Conservation (phyloP, 805 yeast species). For the Phaffomyces thermotolerans region DNA sequence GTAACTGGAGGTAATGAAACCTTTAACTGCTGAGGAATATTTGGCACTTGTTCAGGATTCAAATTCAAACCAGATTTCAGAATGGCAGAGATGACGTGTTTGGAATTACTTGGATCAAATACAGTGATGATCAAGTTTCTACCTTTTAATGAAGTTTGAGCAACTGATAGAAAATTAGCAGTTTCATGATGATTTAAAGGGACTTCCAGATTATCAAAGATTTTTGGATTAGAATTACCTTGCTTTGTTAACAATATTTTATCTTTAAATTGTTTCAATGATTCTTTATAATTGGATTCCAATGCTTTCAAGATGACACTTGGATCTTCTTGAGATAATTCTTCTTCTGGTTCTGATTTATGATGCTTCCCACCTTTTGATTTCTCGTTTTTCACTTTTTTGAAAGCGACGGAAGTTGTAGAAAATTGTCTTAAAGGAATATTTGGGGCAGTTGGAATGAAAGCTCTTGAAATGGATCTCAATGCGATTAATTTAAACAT, state of each 20-base stretch:
- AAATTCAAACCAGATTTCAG: slow-evolving; percentile 62
- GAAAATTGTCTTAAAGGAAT: slow-evolving; percentile 7
- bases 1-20: slow-evolving; percentile 73
- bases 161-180: slow-evolving; percentile 51
- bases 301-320: slow-evolving; percentile 9
- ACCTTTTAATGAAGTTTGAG: slow-evolving; percentile 66
- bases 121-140: slow-evolving; percentile 70
- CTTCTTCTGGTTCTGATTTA: slow-evolving; percentile 5
- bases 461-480: neutral
- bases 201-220: slow-evolving; percentile 56
- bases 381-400: slow-evolving; percentile 16
- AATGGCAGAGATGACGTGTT: slow-evolving; percentile 63
- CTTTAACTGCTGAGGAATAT: slow-evolving; percentile 64
- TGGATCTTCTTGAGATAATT: slow-evolving; percentile 17
- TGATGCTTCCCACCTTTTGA: slow-evolving; percentile 1
- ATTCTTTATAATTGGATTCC: slow-evolving; percentile 31
- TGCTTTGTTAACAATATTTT: slow-evolving; percentile 55
- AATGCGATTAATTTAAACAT: slow-evolving; percentile 6
- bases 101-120: slow-evolving; percentile 72
- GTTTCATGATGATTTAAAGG: slow-evolving; percentile 39
- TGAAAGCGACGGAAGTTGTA: slow-evolving; percentile 3
- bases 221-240: slow-evolving; percentile 61
- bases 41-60: slow-evolving; percentile 72
- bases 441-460: neutral
- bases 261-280: slow-evolving; percentile 47